These are phyloP conservation scores for Wallacemonas sp. DNA, from an alignment of 208 protist genomes.

Conservation along the genomic window DNA sequence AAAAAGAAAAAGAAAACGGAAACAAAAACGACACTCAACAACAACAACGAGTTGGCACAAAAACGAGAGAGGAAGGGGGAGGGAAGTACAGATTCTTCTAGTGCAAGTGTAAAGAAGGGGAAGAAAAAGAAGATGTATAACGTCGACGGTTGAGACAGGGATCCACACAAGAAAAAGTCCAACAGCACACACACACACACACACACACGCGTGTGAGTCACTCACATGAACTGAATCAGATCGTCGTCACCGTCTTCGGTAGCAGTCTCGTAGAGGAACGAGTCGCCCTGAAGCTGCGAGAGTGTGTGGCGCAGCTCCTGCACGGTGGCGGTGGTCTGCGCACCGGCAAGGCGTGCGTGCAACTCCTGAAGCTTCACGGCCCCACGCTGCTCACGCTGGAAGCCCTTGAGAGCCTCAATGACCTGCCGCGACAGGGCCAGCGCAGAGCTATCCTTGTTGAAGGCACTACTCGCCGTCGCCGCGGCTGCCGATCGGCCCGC, in stretches of 20 bases:
- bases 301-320: conserved; percentile 46
- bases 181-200: no score
- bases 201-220: not conserved
- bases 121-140: not conserved
- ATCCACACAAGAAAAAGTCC: not conserved
- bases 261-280: conserved; percentile 71
- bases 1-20: not conserved
- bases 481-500: not conserved
- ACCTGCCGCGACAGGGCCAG: conserved; percentile 37
- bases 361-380: conserved; percentile 55
- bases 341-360: conserved; percentile 39
- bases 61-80: not conserved
- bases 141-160: no score
- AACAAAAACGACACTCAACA: not conserved
- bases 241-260: conserved; percentile 53
- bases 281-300: conserved; percentile 60
- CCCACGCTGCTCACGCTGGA: conserved; percentile 69
- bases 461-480: conserved; percentile 5
- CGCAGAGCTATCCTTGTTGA: conserved; percentile 12
- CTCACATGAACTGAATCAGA: conserved; percentile 75
- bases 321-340: conserved; percentile 13
- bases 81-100: conserved; percentile 3
- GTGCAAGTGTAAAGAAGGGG: not conserved
- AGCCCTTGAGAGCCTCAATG: conserved; percentile 44
- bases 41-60: not conserved